Percentiles rank a stretch among this genome's conserved stretches.
phyloP scores from a whole-genome alignment of 306 rosid species.

The Inga laurina region DNA sequence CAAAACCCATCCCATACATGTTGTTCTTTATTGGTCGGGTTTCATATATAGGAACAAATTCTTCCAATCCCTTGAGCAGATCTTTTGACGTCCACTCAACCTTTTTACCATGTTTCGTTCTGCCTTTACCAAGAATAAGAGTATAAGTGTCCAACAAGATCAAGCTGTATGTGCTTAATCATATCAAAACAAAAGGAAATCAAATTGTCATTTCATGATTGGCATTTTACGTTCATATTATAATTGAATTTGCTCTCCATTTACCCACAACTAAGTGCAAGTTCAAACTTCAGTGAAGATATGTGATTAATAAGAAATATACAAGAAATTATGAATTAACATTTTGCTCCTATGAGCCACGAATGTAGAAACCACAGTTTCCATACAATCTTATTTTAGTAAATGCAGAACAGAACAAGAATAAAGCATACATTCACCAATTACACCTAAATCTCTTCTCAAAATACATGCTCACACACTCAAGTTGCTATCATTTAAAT shows the following conservation, averaged over 20 bases:
- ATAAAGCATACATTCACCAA: not conserved
- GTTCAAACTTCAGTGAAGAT: conserved; percentile 20
- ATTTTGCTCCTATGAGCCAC: not conserved
- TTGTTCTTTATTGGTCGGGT: conserved; percentile 88
- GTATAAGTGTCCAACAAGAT: conserved; percentile 60
- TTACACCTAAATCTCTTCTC: not conserved
- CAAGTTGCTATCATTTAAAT: not conserved
- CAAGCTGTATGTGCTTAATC: not conserved
- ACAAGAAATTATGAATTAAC: not conserved
- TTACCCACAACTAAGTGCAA: not conserved
- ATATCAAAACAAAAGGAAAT: conserved; percentile 21
- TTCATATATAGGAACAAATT: conserved; percentile 88
- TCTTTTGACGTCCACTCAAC: conserved; percentile 98
- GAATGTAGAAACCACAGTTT: not conserved
- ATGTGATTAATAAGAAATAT: not conserved
- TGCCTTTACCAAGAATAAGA: conserved; percentile 94
- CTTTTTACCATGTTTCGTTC: conserved; percentile 95
- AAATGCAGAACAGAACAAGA: not conserved
- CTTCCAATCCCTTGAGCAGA: conserved; percentile 82
- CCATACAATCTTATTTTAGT: not conserved
- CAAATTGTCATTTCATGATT: not conserved
- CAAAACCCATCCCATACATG: conserved; percentile 97
- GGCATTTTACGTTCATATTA: not conserved
- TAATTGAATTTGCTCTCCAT: not conserved
- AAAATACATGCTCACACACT: not conserved